Percentiles rank a stretch among this genome's conserved stretches.
These are phyloP conservation scores for Alternaria arbusti DNA, from an alignment of 2,329 filamentous ascomycete species.

Conservation along the genomic window DNA sequence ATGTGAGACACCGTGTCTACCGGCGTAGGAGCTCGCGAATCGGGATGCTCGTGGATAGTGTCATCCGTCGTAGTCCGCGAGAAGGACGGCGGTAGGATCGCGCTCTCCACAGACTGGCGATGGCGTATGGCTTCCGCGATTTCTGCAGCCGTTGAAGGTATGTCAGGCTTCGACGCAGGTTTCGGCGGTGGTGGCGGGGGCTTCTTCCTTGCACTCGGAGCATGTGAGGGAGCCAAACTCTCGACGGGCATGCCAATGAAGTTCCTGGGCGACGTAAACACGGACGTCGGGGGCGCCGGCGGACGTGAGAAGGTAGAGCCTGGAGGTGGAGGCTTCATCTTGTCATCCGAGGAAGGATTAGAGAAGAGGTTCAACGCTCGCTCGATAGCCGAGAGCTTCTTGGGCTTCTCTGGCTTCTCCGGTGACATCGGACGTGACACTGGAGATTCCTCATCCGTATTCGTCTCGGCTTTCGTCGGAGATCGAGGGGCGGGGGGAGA, in stretches of 20 bases:
- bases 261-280: conserved; percentile 33
- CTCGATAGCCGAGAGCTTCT: conserved; percentile 22
- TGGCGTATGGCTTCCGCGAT: conserved; percentile 17
- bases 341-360: conserved; percentile 1
- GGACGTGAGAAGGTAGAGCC: conserved; percentile 36
- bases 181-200: conserved; percentile 15
- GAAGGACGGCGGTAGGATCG: conserved; percentile 27
- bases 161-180: conserved; percentile 8
- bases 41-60: conserved; percentile 25
- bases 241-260: conserved; percentile 31
- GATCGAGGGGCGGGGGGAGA: conserved; percentile 11
- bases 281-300: conserved; percentile 34
- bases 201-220: conserved; percentile 21
- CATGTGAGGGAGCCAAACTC: conserved; percentile 22
- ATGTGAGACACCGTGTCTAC: conserved; percentile 39
- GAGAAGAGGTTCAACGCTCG: conserved; percentile 21
- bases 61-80: conserved; percentile 17
- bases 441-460: conserved; percentile 22
- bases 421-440: conserved; percentile 20
- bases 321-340: conserved; percentile 5
- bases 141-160: conserved; percentile 16
- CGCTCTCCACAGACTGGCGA: conserved; percentile 28
- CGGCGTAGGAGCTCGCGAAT: conserved; percentile 34
- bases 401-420: conserved; percentile 20
- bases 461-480: conserved; percentile 16